Percentiles rank a stretch among this genome's conserved stretches.
phyloP scores from a whole-genome alignment of 176 grass and related monocot genomes.

The Aegilops bicornis region DNA sequence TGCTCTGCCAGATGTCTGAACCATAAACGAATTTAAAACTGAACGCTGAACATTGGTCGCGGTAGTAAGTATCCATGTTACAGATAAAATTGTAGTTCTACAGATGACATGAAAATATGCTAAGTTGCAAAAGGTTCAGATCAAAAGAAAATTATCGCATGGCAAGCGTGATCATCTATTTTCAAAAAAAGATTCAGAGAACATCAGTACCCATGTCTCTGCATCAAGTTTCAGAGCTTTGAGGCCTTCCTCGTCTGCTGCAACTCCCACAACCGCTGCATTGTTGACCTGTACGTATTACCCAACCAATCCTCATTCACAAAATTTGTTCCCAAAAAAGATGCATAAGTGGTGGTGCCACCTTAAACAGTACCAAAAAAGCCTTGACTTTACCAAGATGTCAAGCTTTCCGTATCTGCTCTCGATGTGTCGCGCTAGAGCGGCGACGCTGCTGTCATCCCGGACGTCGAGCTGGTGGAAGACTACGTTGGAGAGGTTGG shows the following conservation, averaged over 20 bases:
- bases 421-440: slow-evolving; percentile 38
- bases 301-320: not conserved
- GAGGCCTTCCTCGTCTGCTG: slow-evolving; percentile 47
- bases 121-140: not conserved
- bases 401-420: slow-evolving; percentile 61
- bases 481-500: slow-evolving; percentile 36
- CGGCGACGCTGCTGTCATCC: slow-evolving; percentile 28
- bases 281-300: slow-evolving; percentile 54
- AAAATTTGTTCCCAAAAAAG: not conserved
- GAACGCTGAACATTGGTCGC: not conserved
- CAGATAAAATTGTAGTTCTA: not conserved
- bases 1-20: slow-evolving; percentile 69
- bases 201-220: slow-evolving; percentile 40
- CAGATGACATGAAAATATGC: not conserved
- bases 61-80: not conserved
- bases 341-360: not conserved
- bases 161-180: too few relatives aligned
- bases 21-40: not conserved
- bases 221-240: slow-evolving; percentile 63
- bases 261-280: slow-evolving; percentile 51
- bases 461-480: slow-evolving; percentile 69
- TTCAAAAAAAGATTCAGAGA: too few relatives aligned
- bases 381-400: slow-evolving; percentile 45
- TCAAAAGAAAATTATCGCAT: too few relatives aligned
- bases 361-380: not conserved